phyloP scores from a whole-genome alignment of 352 stramenopile genomes.

The Phytophthora palmivora region DNA sequence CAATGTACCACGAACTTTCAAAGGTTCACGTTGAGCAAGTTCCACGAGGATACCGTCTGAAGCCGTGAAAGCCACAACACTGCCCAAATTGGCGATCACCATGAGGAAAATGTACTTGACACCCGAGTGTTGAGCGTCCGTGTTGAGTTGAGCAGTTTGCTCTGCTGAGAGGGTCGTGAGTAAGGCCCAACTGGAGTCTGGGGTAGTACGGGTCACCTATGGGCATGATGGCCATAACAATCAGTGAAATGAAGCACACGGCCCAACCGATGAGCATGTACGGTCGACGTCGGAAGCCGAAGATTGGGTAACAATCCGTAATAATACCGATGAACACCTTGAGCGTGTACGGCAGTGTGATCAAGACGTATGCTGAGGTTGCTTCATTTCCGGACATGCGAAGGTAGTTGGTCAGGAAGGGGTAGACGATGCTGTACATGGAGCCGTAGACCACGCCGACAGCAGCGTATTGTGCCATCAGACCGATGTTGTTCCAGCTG shows the following conservation, averaged over 20 bases:
- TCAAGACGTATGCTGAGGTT: slow-evolving; percentile 42
- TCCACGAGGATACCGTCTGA: slow-evolving; percentile 59
- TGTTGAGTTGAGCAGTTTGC: slow-evolving; percentile 34
- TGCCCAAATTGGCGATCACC: slow-evolving; percentile 66
- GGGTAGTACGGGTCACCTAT: slow-evolving; percentile 40
- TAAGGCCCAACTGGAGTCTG: slow-evolving; percentile 20
- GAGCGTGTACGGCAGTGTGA: slow-evolving; percentile 44
- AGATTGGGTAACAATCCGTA: slow-evolving; percentile 52
- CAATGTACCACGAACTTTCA: slow-evolving; percentile 33
- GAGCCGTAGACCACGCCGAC: slow-evolving; percentile 47
- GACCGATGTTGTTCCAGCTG: slow-evolving; percentile 31
- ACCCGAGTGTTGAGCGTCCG: slow-evolving; percentile 34
- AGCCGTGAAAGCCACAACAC: slow-evolving; percentile 64
- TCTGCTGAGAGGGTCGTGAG: slow-evolving; percentile 19
- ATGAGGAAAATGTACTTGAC: slow-evolving; percentile 58
- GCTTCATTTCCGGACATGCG: slow-evolving; percentile 36
- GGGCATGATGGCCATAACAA: slow-evolving; percentile 36
- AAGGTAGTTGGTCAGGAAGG: slow-evolving; percentile 37
- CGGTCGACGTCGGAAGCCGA: slow-evolving; percentile 42
- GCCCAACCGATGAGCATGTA: slow-evolving; percentile 50
- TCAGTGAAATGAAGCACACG: slow-evolving; percentile 32
- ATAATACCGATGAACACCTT: slow-evolving; percentile 57
- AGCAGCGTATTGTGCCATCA: slow-evolving; percentile 49
- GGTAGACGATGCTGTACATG: slow-evolving; percentile 36
- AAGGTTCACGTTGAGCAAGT: slow-evolving; percentile 43